Conservation (phyloP, 768 basidiomycete genomes). For the Tulasnella calospora region DNA sequence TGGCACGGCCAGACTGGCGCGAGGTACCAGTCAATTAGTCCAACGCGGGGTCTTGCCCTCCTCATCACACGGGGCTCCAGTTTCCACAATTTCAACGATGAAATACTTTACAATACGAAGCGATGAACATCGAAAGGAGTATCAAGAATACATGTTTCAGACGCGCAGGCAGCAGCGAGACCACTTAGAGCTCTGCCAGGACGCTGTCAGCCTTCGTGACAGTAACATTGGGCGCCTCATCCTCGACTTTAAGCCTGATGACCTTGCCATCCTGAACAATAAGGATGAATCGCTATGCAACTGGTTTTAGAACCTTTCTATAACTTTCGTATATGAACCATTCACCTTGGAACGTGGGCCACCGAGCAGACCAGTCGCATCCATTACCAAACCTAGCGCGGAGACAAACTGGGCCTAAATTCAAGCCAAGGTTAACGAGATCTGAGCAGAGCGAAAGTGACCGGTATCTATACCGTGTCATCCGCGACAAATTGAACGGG, state of each 20-base stretch:
- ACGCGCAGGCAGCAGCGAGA: neutral
- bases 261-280: constrained; percentile 68
- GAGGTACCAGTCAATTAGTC: neutral
- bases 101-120: neutral
- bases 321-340: neutral
- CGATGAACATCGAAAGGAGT: neutral
- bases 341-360: constrained; percentile 60
- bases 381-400: constrained; percentile 57
- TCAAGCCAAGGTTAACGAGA: neutral
- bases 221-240: constrained; percentile 45
- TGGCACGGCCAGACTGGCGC: neutral
- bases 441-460: neutral
- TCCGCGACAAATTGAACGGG: constrained; percentile 60
- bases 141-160: neutral
- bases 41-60: neutral
- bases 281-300: constrained; percentile 52
- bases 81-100: neutral
- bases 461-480: constrained; percentile 44
- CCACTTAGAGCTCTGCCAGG: constrained; percentile 36
- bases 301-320: neutral
- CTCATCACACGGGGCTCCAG: neutral
- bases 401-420: constrained; percentile 43
- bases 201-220: constrained; percentile 50
- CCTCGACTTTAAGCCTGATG: constrained; percentile 57
- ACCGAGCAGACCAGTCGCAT: constrained; percentile 59